Conservation (phyloP, 306 rosid species). For the Quercus cerris region DNA sequence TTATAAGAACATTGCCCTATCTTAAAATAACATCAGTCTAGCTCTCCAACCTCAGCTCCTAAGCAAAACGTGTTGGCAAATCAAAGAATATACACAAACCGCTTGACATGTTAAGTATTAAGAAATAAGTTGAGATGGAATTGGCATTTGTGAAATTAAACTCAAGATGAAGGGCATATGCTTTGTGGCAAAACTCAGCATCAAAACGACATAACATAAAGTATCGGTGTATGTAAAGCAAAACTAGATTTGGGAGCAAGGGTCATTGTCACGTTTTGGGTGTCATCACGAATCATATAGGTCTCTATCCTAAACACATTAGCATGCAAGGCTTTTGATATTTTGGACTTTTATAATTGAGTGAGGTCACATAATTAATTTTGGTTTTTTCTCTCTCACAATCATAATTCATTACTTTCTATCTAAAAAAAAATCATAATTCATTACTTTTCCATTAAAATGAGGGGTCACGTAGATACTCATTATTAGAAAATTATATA, state of each 20-base stretch:
- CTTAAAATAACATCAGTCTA: too few species aligned
- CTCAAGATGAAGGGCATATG: not conserved
- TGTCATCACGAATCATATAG: conserved; percentile 23
- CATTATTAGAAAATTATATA: not conserved
- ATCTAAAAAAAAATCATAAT: not conserved
- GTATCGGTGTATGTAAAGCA: not conserved
- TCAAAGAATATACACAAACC: too few species aligned
- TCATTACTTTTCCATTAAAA: not conserved
- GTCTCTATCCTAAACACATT: not conserved
- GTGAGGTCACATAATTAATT: not conserved
- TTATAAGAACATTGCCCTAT: too few species aligned
- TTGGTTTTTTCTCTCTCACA: not conserved
- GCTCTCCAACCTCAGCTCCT: too few species aligned
- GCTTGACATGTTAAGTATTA: too few species aligned
- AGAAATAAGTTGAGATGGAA: not conserved
- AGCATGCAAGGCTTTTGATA: not conserved
- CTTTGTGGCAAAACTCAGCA: not conserved
- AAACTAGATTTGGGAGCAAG: not conserved
- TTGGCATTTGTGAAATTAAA: conserved; percentile 9
- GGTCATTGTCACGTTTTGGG: conserved; percentile 12
- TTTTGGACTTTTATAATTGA: not conserved
- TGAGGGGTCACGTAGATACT: not conserved
- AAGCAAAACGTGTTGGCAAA: too few species aligned
- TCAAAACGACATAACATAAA: not conserved
- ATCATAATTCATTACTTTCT: not conserved